Conservation (phyloP, 179 eudicot genomes). For the Silene vulgaris region DNA sequence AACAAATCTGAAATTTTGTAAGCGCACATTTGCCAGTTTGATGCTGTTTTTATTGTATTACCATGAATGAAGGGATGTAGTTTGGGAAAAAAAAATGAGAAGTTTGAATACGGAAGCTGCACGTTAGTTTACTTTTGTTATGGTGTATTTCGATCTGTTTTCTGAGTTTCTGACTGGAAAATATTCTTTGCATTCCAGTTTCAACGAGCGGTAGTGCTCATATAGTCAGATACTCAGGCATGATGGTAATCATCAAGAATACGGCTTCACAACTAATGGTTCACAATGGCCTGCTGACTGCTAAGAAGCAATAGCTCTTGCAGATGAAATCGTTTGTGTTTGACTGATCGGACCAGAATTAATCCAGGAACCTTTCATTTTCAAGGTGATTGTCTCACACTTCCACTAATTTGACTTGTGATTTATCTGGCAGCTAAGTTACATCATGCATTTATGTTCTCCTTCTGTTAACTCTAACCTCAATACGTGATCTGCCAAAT, state of each 20-base stretch:
- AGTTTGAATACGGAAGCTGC: not conserved
- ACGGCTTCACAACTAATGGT: not conserved
- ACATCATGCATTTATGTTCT: too few relatives aligned
- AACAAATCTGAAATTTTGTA: too few relatives aligned
- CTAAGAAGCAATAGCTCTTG: not conserved
- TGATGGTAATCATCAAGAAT: not conserved
- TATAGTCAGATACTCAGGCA: not conserved
- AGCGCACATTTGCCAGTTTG: too few relatives aligned
- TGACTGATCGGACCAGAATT: too few relatives aligned
- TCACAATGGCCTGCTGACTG: not conserved
- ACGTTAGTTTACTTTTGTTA: not conserved
- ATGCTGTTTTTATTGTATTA: too few relatives aligned
- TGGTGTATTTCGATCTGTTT: not conserved
- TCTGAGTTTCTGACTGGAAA: not conserved
- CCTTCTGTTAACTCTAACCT: too few relatives aligned
- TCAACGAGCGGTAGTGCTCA: not conserved
- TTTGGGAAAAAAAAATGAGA: not conserved
- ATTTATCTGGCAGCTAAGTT: too few relatives aligned
- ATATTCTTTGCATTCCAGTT: not conserved
- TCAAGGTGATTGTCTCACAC: not conserved
- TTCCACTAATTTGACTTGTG: too few relatives aligned
- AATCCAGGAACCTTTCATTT: not conserved
- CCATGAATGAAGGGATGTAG: not conserved
- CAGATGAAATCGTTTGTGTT: too few relatives aligned
- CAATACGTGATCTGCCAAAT: too few relatives aligned